A percentile compares a stretch with the other conserved stretches of the same genome.
Conservation (phyloP, 1,139 yeast species). For the Protomyces inundatus region DNA sequence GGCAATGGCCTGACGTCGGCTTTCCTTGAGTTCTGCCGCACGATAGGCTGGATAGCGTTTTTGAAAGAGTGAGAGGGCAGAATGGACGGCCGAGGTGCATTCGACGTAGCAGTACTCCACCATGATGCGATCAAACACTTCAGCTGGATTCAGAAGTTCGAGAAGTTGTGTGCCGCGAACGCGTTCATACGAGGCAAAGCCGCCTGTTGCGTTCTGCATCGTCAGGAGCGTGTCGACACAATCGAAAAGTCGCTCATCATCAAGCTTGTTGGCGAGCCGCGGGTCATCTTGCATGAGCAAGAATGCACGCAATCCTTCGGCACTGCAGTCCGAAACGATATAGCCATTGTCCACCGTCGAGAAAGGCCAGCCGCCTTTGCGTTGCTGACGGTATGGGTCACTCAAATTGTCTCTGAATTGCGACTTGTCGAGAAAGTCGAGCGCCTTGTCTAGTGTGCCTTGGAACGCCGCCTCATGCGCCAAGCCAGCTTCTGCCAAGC, state of each 20-base stretch:
- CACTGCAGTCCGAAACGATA: conserved; percentile 94
- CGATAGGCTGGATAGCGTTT: conserved; percentile 57
- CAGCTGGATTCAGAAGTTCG: conserved; percentile 86
- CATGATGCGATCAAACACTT: conserved; percentile 96
- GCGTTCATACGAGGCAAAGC: conserved; percentile 86
- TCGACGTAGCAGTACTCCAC: conserved; percentile 97
- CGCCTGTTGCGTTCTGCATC: conserved; percentile 84
- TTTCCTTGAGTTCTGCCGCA: conserved; percentile 54
- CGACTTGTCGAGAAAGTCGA: conserved; percentile 61
- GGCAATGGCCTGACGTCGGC: conserved; percentile 67
- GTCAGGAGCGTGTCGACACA: conserved; percentile 67
- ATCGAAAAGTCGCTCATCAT: conserved; percentile 51
- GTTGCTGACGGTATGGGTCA: conserved; percentile 75
- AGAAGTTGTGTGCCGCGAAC: conserved; percentile 76
- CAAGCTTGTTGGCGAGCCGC: conserved; percentile 50
- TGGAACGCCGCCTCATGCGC: conserved; percentile 59
- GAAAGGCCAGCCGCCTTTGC: conserved; percentile 96
- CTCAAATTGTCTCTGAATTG: conserved; percentile 36
- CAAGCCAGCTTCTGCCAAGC: conserved; percentile 71
- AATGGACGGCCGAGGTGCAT: conserved; percentile 90
- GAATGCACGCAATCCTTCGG: conserved; percentile 91
- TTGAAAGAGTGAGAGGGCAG: conserved; percentile 78
- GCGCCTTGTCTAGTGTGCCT: conserved; percentile 58
- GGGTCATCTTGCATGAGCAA: conserved; percentile 74
- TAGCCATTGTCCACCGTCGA: conserved; percentile 95